Evolutionary conservation across 176 grass and related monocot species (phyloP).

Genomic region (Rhynchospora tenuis): DNA sequence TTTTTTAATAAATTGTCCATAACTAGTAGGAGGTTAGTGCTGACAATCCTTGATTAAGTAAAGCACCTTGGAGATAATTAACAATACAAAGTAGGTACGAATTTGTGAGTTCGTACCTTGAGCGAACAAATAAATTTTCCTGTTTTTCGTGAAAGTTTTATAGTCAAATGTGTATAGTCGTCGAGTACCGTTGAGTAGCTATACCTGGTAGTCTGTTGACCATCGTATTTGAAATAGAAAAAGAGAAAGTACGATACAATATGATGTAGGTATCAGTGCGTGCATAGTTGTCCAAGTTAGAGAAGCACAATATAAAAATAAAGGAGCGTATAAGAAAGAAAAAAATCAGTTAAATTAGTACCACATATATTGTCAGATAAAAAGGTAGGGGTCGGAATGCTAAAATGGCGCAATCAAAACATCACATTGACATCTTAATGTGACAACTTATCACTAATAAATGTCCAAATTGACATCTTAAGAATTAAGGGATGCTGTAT

Average conservation of each 20-base stretch:
- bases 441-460: too few relatives aligned
- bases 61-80: neutral
- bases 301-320: too few relatives aligned
- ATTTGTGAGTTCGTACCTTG: neutral
- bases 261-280: neutral
- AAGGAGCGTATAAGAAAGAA: neutral
- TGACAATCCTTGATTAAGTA: neutral
- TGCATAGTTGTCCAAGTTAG: neutral
- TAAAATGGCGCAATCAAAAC: too few relatives aligned
- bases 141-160: too few relatives aligned
- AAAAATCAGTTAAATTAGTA: neutral
- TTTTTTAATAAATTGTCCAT: neutral
- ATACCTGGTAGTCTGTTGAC: neutral
- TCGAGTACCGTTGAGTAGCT: too few relatives aligned
- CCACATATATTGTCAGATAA: too few relatives aligned
- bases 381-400: too few relatives aligned
- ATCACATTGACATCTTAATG: too few relatives aligned
- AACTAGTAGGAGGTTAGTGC: neutral
- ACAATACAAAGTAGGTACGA: neutral
- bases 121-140: too few relatives aligned
- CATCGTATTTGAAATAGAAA: neutral
- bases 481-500: too few relatives aligned
- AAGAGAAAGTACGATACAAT: neutral
- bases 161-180: too few relatives aligned
- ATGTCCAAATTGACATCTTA: too few relatives aligned